phyloP scores from a whole-genome alignment of 2,329 filamentous ascomycete species.

The Didymella glomerata region DNA sequence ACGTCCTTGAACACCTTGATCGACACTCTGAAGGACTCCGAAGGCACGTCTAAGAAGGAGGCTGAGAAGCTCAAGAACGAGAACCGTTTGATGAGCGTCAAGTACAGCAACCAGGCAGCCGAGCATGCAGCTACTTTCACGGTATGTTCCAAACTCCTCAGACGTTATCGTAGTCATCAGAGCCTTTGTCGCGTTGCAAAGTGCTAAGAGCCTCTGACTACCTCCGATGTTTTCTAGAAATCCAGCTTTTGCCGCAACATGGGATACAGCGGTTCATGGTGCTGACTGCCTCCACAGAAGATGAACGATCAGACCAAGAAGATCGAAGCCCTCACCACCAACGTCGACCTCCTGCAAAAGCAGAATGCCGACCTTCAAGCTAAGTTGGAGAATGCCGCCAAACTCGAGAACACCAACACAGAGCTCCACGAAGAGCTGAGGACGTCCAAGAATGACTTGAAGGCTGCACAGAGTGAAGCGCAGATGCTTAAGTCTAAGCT shows the following conservation, averaged over 20 bases:
- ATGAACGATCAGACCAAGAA: conserved; percentile 32
- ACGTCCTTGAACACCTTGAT: conserved; percentile 26
- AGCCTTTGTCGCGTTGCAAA: too few relatives aligned
- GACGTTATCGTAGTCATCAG: too few relatives aligned
- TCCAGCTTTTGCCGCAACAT: too few relatives aligned
- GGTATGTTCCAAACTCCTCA: conserved; percentile 23
- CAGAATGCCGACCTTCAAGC: conserved; percentile 30
- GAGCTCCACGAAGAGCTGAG: conserved; percentile 20
- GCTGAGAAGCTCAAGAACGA: conserved; percentile 32
- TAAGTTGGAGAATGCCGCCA: conserved; percentile 19
- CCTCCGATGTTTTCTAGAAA: too few relatives aligned
- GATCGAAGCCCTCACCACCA: conserved; percentile 23
- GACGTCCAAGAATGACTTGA: conserved; percentile 13
- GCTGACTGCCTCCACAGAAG: conserved; percentile 16
- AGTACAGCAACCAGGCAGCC: conserved; percentile 32
- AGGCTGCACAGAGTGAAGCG: background rate
- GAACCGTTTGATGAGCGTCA: conserved; percentile 27
- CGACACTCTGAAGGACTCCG: conserved; percentile 24
- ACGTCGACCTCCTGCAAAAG: conserved; percentile 22
- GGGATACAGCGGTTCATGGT: background rate
- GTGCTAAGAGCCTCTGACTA: too few relatives aligned
- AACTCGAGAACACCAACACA: conserved; percentile 23
- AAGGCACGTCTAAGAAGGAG: conserved; percentile 26
- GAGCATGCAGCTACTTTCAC: conserved; percentile 33
- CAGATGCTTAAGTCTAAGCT: conserved; percentile 16